Evolutionary conservation across 2,329 filamentous ascomycete genomes (phyloP), one percentile per base, ranked within the genome.

Genomic region (Thelonectria rubi): DNA sequence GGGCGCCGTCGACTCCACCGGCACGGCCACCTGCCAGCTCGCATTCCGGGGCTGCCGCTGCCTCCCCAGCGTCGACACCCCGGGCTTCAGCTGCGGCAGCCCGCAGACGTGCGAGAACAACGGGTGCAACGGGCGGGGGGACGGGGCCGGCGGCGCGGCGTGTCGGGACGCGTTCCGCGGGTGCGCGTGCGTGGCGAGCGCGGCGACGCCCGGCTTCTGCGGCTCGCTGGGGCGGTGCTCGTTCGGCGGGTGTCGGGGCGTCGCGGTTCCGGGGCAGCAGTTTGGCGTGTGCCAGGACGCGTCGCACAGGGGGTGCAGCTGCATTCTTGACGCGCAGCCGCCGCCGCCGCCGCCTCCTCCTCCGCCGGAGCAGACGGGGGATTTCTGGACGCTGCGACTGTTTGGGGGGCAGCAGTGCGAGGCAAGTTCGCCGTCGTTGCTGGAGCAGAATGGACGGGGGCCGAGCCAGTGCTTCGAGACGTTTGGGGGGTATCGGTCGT

Each of bases 101-200:
- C 17, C 30, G 2, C 21, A 55, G 20, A 40, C 53, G 10, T 55
- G 53, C 43, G 42, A 55, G 15, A 39, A 20, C 5, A 55, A 55
- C 21, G 53, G 53, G 2, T 55, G 53, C 53, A 55, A 55, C 20
- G 53, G 53, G 6, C 15, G 20, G 2, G 53, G 43, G 5, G 24
- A 46, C 11, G 45, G 46, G 15, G 34, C 53, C 15, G 43, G 53
- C 12, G 53, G 58, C 5, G 50, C 57, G 17, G 20, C 49, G 34
- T 45, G 57, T 37, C 50, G 47, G 34, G 53, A 55, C 15, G 53
- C 53, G 10, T 55, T 55, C 32, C 47, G 47, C 26, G 53, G 53
- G 4, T 55, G 53, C 43, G 24, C 24, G 5, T 55, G 53, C 17
- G 4, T 24, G 8, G 43, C 53, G 11, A 47, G 47, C 10, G 39